Percentiles rank a stretch among this genome's conserved stretches.
Evolutionary conservation across 176 grass and related monocot genomes (phyloP).

Genomic region (Triticum monococcum): DNA sequence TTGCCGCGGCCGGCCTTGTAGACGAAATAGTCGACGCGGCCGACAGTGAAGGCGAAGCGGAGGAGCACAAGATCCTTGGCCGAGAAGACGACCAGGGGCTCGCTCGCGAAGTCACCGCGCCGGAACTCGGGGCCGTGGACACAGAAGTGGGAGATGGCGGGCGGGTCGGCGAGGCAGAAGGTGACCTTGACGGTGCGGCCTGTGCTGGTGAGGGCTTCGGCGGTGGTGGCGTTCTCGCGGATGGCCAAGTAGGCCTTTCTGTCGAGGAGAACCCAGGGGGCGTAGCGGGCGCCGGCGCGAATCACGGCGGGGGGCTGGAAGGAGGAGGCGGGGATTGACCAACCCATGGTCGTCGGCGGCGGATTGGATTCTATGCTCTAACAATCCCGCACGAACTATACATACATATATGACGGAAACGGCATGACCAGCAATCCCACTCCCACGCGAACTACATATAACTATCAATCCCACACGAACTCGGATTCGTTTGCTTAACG

Average conservation of each 20-base stretch:
- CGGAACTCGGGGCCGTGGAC: background rate
- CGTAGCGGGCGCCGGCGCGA: background rate
- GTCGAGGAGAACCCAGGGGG: background rate
- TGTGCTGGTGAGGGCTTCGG: background rate
- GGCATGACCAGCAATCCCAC: no score
- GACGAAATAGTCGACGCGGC: background rate
- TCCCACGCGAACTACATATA: no score
- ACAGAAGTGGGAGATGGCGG: slow-evolving; percentile 3
- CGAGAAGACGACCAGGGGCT: background rate
- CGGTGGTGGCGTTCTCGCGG: background rate
- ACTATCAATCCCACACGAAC: no score
- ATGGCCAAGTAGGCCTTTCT: background rate
- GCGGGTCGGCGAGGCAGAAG: slow-evolving; percentile 22
- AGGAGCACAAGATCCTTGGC: background rate
- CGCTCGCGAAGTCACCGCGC: background rate
- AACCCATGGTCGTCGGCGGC: background rate
- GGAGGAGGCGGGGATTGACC: background rate
- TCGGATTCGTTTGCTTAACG: no score
- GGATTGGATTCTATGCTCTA: background rate
- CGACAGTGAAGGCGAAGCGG: background rate
- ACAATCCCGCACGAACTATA: no score
- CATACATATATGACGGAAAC: no score
- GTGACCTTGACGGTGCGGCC: background rate
- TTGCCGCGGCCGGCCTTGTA: background rate
- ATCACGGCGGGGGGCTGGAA: background rate